These are phyloP conservation scores for Tetracentron sinense DNA, from an alignment of 164 flowering plant genomes.

Conservation along the genomic window DNA sequence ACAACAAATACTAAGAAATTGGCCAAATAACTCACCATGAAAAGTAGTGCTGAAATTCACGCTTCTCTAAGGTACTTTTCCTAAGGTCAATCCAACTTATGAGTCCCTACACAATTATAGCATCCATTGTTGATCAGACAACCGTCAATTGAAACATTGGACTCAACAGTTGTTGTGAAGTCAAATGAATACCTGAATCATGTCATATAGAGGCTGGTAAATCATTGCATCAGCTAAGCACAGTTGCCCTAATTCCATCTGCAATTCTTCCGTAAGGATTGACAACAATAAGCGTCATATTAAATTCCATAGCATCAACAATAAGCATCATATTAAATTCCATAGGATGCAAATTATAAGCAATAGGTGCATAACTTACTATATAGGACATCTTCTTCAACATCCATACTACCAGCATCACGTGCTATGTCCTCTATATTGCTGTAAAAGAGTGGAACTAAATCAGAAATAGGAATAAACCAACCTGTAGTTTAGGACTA, in stretches of 20 bases:
- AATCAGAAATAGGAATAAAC: slow-evolving; percentile 2
- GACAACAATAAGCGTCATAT: slow-evolving; percentile 19
- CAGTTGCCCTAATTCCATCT: slow-evolving; percentile 67
- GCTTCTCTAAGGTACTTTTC: slow-evolving; percentile 54
- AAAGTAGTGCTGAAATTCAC: slow-evolving; percentile 67
- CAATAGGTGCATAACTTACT: slow-evolving; percentile 41
- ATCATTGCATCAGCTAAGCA: slow-evolving; percentile 36
- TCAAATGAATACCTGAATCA: slow-evolving; percentile 53
- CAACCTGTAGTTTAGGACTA: neutral
- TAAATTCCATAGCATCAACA: neutral
- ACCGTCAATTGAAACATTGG: slow-evolving; percentile 4
- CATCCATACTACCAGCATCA: slow-evolving; percentile 83
- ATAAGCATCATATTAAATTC: slow-evolving; percentile 14
- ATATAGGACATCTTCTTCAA: slow-evolving; percentile 68
- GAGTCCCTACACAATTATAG: slow-evolving; percentile 47
- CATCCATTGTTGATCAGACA: neutral
- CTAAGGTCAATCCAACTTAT: slow-evolving; percentile 66
- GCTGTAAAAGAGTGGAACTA: slow-evolving; percentile 36
- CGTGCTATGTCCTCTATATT: slow-evolving; percentile 96
- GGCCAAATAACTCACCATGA: slow-evolving; percentile 50
- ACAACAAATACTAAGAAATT: neutral
- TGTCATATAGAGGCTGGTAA: slow-evolving; percentile 77
- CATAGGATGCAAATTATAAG: slow-evolving; percentile 4
- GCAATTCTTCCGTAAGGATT: slow-evolving; percentile 51
- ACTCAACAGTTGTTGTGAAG: neutral